Conservation (phyloP, 306 rosid genomes). For the Vicia villosa region DNA sequence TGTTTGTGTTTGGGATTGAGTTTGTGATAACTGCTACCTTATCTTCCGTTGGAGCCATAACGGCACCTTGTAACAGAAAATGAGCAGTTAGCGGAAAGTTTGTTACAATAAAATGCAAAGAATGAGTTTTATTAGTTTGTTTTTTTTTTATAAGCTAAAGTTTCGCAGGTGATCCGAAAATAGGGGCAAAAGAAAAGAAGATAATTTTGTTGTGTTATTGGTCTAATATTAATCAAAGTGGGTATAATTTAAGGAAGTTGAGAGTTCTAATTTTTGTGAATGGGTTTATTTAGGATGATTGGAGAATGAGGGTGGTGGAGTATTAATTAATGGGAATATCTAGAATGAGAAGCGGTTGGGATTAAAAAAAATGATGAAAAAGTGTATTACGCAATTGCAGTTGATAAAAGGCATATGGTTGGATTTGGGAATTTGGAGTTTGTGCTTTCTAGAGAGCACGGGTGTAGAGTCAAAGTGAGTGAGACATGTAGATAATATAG, state of each 20-base stretch:
- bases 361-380: not conserved
- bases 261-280: not conserved
- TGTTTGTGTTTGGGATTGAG: too few species aligned
- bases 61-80: slow-evolving; percentile 13
- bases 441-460: not conserved
- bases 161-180: not conserved
- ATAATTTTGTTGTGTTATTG: not conserved
- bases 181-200: not conserved
- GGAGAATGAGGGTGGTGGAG: not conserved
- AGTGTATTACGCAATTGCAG: slow-evolving; percentile 3
- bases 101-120: not conserved
- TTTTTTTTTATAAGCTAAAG: not conserved
- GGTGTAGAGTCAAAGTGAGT: not conserved
- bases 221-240: not conserved
- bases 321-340: not conserved
- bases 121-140: not conserved
- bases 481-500: not conserved
- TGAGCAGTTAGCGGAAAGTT: not conserved
- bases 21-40: not conserved
- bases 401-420: not conserved
- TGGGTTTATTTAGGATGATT: not conserved
- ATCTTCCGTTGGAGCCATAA: not conserved
- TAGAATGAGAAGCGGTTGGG: not conserved
- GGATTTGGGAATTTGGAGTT: not conserved
- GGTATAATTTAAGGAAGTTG: not conserved